Evolutionary conservation across 1,284 basidiomycete species (phyloP).

Genomic region (Puccinia horiana): DNA sequence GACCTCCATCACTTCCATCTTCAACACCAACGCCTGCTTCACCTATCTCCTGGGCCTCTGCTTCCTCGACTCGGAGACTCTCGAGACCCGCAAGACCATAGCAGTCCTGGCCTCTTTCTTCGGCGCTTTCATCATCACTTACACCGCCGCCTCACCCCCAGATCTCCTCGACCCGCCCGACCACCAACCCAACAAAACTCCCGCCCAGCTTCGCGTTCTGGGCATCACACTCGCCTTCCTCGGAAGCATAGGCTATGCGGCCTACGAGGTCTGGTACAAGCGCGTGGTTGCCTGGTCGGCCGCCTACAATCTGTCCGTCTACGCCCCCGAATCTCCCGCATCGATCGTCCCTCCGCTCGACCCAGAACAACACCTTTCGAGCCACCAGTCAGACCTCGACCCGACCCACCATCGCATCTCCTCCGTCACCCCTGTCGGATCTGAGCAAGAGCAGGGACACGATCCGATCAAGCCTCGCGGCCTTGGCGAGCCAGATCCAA

Average conservation of each 20-base stretch:
- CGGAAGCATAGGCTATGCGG: slow-evolving; percentile 16
- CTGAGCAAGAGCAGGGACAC: not conserved
- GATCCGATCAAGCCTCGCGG: not conserved
- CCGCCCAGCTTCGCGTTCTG: not conserved
- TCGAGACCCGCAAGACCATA: slow-evolving; percentile 7
- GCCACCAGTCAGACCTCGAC: not conserved
- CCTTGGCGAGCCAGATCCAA: not conserved
- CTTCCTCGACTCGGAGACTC: not conserved
- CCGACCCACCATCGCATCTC: not conserved
- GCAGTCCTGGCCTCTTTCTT: not conserved
- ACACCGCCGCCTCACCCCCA: not conserved
- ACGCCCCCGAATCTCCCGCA: not conserved
- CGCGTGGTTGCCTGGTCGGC: slow-evolving; percentile 9
- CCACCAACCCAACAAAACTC: not conserved
- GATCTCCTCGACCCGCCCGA: not conserved
- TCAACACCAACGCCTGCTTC: slow-evolving; percentile 34
- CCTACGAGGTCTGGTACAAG: slow-evolving; percentile 41
- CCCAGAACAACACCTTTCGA: not conserved
- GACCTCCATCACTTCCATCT: slow-evolving; percentile 32
- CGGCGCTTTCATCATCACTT: slow-evolving; percentile 18
- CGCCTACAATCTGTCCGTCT: not conserved
- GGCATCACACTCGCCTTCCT: slow-evolving; percentile 27
- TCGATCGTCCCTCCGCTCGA: not conserved
- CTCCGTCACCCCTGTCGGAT: not conserved
- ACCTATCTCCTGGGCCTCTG: slow-evolving; percentile 7